phyloP scores from a whole-genome alignment of 768 basidiomycete genomes.

The Calvatia gigantea region DNA sequence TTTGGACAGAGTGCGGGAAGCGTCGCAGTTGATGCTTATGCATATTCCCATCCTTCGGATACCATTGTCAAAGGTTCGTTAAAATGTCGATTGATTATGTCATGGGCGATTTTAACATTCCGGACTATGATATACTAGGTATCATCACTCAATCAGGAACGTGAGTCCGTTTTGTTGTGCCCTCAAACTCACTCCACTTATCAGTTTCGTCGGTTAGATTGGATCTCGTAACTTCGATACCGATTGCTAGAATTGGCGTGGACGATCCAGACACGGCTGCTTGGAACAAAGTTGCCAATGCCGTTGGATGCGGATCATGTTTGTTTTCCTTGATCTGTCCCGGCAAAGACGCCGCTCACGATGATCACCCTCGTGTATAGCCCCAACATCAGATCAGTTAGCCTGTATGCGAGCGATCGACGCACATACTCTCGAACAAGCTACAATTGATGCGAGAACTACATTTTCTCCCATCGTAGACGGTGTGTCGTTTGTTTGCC shows the following conservation, averaged over 20 bases:
- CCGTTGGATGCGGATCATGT: conserved; percentile 32
- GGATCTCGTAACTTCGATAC: neutral
- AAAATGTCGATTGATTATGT: conserved; percentile 6
- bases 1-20: conserved; percentile 37
- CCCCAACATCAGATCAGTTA: conserved; percentile 24
- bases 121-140: conserved; percentile 13
- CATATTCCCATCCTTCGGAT: conserved; percentile 30
- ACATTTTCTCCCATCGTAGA: conserved; percentile 27
- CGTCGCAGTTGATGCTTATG: conserved; percentile 29
- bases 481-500: conserved; percentile 17
- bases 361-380: neutral
- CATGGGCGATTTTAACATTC: neutral
- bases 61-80: conserved; percentile 23
- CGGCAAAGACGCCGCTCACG: neutral
- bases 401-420: conserved; percentile 32
- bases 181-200: neutral
- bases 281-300: conserved; percentile 28
- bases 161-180: conserved; percentile 15
- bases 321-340: neutral
- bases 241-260: neutral
- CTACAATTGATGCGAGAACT: conserved; percentile 23
- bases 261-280: conserved; percentile 15
- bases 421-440: conserved; percentile 25
- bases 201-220: conserved; percentile 8
- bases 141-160: conserved; percentile 32